Evolutionary conservation across 1,284 basidiomycete genomes (phyloP).

Genomic region (Malassezia sp.): DNA sequence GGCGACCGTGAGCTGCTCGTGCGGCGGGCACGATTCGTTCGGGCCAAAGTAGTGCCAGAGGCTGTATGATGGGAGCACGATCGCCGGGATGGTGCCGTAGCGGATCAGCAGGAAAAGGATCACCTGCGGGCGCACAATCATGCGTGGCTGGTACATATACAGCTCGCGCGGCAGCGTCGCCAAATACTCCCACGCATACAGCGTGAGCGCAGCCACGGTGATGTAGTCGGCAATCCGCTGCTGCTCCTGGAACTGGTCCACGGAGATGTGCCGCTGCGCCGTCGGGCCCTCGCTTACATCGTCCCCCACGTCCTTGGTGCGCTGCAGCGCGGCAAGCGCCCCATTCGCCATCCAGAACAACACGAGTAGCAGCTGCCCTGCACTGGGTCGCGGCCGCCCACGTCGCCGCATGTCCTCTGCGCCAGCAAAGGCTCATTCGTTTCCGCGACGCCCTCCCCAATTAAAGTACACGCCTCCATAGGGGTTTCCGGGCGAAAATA

Average conservation of each 20-base stretch:
- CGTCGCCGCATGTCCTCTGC: too few species aligned
- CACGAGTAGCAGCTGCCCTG: neutral
- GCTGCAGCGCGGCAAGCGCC: neutral
- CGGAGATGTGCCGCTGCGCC: neutral
- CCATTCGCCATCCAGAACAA: too few species aligned
- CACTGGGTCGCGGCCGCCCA: neutral
- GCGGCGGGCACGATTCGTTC: slow-evolving; percentile 15
- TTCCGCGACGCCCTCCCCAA: too few species aligned
- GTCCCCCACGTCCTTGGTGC: neutral
- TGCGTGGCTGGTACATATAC: slow-evolving; percentile 18
- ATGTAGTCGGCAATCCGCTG: slow-evolving; percentile 14
- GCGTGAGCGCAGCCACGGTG: slow-evolving; percentile 17
- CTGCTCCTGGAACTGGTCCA: slow-evolving; percentile 4
- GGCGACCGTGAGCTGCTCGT: slow-evolving; percentile 19
- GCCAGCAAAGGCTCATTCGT: neutral
- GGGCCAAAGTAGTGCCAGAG: slow-evolving; percentile 18
- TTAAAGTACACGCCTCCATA: too few species aligned
- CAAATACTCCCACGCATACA: slow-evolving; percentile 22
- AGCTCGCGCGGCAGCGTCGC: slow-evolving; percentile 11
- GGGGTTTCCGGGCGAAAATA: too few species aligned
- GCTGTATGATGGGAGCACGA: slow-evolving; percentile 20
- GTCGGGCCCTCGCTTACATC: slow-evolving; percentile 4
- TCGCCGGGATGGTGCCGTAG: slow-evolving; percentile 21
- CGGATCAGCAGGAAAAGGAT: slow-evolving; percentile 26
- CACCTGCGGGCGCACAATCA: slow-evolving; percentile 20